Base-by-base conservation (phyloP, 441 rosid species). In the Aleurites moluccanus region DNA sequence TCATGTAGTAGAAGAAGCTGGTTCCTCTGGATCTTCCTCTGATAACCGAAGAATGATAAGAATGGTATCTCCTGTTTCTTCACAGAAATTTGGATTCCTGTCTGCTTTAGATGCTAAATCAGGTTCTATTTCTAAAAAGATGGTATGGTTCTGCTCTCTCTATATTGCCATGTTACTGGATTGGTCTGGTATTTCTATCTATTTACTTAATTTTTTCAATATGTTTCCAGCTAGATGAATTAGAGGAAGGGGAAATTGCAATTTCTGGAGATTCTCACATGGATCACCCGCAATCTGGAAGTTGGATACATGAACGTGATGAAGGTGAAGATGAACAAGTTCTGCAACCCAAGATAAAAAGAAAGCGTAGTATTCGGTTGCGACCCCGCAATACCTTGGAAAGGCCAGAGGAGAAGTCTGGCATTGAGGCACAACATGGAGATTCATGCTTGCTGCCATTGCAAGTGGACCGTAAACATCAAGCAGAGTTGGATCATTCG, bases 281-380 rank as follows among this genome's bases (percentile, higher is more conserved):
- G 83, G 98, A 92, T 72, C 96, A 75, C 82, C 98, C 87, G 80
- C 97, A 88, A 77, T 96, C 99, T 77, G 98, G 92, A 83, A 96
- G 97, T 88, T 91, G 96, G 98, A 86, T 86, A 69, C 98, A 90
- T 80, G 98, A 92, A 60, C 97, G 94, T 6, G 98, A 91, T 25
- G 98, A 92, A 85, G 98, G 93, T 73, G 99, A 94, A 85, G 98
- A 94, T 67, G 98, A 96, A 76, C 99, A 94, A 85, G 99, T 96
- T 85, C 74, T 94, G 80, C 98, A 94, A 81, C 99, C 99, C 71
- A 96, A 84, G 86, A 90, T 96, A 81, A 94, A 90, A 86, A 83
- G 98, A 71, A 96, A 96, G 77, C 97, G 98, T 23, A 96, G 99
- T 82, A 88, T 92, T 80, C 89, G 99, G 69, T 55, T 91, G 80